These are phyloP conservation scores for Fragilariopsis cylindrus DNA, from an alignment of 108 stramenopile genomes.

Conservation along the genomic window DNA sequence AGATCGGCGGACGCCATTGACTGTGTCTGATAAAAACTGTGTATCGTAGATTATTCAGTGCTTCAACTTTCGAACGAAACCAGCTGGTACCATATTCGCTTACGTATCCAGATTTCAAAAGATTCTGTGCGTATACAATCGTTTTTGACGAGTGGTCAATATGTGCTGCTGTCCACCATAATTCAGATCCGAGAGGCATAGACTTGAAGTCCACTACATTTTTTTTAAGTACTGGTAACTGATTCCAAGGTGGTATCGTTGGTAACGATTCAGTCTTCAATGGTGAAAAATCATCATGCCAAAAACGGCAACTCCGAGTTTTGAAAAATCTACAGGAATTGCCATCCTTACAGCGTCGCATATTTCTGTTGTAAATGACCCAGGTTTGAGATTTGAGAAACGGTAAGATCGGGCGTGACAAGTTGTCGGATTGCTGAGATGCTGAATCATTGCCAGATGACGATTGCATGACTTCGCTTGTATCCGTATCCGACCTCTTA, in stretches of 20 bases:
- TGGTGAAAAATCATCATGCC: constrained; percentile 5
- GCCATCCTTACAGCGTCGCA: background rate
- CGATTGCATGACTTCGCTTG: background rate
- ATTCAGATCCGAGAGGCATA: too few relatives aligned
- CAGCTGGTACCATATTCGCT: background rate
- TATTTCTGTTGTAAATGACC: background rate
- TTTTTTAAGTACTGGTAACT: background rate
- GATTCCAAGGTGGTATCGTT: background rate
- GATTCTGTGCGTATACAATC: background rate
- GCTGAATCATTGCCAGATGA: background rate
- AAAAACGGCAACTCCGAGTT: background rate
- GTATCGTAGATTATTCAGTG: background rate
- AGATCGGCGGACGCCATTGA: background rate
- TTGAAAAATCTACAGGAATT: constrained; percentile 2
- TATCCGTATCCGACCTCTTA: background rate
- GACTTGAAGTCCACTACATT: background rate
- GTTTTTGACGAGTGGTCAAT: background rate
- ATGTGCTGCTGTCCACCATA: constrained; percentile 2
- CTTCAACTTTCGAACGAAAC: background rate
- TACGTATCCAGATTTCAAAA: background rate
- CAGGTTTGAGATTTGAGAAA: background rate
- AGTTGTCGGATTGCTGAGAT: background rate
- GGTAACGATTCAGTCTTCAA: background rate
- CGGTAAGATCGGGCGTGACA: background rate
- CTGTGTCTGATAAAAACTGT: background rate